phyloP scores from a whole-genome alignment of 1,139 yeast genomes.

The Geotrichum siamense region DNA sequence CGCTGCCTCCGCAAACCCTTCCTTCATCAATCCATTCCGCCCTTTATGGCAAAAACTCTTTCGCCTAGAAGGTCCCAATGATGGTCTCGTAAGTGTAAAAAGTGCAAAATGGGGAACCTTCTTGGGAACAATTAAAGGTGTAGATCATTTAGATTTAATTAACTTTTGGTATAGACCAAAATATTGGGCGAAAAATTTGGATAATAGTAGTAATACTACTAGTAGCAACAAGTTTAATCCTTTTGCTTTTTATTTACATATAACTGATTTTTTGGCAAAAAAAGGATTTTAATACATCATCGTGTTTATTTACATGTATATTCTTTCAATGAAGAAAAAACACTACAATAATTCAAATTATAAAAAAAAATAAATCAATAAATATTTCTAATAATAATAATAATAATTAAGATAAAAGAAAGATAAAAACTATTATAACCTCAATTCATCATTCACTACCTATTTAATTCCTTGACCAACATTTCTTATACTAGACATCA shows the following conservation, averaged over 20 bases:
- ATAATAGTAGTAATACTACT: conserved; percentile 36
- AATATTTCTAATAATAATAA: too few species aligned
- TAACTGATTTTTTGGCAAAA: conserved; percentile 61
- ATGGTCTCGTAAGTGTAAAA: conserved; percentile 74
- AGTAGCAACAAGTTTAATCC: conserved; percentile 50
- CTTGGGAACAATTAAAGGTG: conserved; percentile 66
- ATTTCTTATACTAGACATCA: conserved; percentile 2
- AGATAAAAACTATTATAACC: too few species aligned
- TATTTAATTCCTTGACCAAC: conserved; percentile 1
- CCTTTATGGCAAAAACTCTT: conserved; percentile 57
- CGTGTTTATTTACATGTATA: too few species aligned
- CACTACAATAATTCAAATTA: too few species aligned
- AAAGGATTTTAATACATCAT: conserved; percentile 53
- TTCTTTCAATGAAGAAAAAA: too few species aligned
- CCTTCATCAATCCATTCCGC: conserved; percentile 54
- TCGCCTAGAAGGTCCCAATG: conserved; percentile 52
- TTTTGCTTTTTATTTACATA: conserved; percentile 63
- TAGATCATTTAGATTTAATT: conserved; percentile 79
- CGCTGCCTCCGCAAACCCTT: conserved; percentile 67
- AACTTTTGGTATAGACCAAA: conserved; percentile 68
- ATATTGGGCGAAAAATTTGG: conserved; percentile 27
- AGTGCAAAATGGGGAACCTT: conserved; percentile 82
- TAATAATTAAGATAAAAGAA: too few species aligned
- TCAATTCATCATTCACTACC: not conserved
- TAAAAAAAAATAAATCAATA: too few species aligned